Base-by-base conservation (phyloP, 495 filamentous ascomycete genomes). In the Hypomontagnella monticulosa region DNA sequence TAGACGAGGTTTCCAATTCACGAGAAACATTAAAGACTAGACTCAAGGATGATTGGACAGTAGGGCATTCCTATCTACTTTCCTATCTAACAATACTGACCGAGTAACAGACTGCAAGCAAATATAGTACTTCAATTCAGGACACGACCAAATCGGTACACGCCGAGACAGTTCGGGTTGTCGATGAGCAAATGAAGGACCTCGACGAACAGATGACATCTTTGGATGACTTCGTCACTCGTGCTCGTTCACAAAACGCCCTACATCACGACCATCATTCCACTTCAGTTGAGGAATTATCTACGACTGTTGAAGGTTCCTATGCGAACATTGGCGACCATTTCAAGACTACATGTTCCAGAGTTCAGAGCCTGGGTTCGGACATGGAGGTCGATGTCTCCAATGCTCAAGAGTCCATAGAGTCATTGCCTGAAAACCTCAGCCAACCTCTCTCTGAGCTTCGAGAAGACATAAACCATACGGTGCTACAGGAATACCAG, bases 31-130 rank as follows among this genome's bases (percentile, higher is more conserved):
- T 97, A 19, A 96, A 93, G 78, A 83, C 78, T 15, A 91, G 87
- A 75, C 84, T 99, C 73, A 90, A 93, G 79, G 86, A 91, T 58
- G 93, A 98, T 68, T 97, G 92, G 91, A 87, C 87, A 69, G 88
- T 92, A 83, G 80, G 88, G 72, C 54, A 42, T 30, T 11, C 49
- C 14, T 10, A 10, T 30, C 41, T 4, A 3, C 12, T 44, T 37
- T 1, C 4, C 16, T 20, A 46, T 18, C 14, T 27, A 1, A 14
- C 20, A 30, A 37, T 27, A 38, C 58, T 62, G 70, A 66, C 77
- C 79, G 71, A 77, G 53, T 64, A 18, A 42, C 46, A 95, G 91
- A 72, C 77, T 10, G 92, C 93, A 20, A 91, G 93, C 61, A 84
- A 89, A 63, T 89, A 92, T 66, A 94, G 91, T 64, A 84, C 77